Percentiles rank a stretch among this genome's conserved stretches.
Conservation (phyloP, 2,329 filamentous ascomycete species). For the Acephala macrosclerotiorum region DNA sequence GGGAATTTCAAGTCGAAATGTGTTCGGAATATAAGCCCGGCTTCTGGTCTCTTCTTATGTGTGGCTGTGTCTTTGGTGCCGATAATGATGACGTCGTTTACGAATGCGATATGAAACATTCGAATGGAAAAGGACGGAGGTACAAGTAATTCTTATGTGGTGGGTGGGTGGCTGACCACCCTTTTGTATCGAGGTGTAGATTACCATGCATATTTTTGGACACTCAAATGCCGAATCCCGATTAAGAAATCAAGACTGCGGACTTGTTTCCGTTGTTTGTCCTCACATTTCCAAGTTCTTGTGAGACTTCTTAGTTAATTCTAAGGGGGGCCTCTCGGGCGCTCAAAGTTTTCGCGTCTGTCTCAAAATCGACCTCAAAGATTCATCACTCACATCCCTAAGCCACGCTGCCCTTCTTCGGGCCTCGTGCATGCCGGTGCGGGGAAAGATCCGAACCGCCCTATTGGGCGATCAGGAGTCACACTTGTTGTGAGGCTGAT, state of each 20-base stretch:
- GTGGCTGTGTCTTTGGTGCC: conserved; percentile 3
- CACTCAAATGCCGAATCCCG: not conserved
- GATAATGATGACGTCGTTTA: not conserved
- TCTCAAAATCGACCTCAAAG: not conserved
- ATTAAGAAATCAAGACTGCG: not conserved
- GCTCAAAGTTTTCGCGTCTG: not conserved
- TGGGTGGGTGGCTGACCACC: conserved; percentile 12
- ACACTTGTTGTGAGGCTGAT: conserved; percentile 34
- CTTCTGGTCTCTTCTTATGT: conserved; percentile 3
- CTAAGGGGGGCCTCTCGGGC: not conserved
- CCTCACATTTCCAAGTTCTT: not conserved
- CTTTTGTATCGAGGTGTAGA: not conserved
- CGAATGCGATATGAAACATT: not conserved
- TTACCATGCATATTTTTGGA: conserved; percentile 2
- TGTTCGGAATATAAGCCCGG: not conserved
- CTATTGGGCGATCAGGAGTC: conserved; percentile 27
- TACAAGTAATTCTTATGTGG: not conserved
- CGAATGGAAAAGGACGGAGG: not conserved
- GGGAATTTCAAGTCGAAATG: not conserved
- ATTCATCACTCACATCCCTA: conserved; percentile 7
- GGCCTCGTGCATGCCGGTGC: conserved; percentile 15
- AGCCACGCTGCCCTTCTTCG: conserved; percentile 25
- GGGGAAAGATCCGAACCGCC: conserved; percentile 21
- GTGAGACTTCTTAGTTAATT: not conserved
- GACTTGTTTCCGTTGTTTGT: not conserved